Evolutionary conservation across 768 basidiomycete species (phyloP), one percentile per base, ranked within the genome.

Genomic region (Agrocybe pediades): DNA sequence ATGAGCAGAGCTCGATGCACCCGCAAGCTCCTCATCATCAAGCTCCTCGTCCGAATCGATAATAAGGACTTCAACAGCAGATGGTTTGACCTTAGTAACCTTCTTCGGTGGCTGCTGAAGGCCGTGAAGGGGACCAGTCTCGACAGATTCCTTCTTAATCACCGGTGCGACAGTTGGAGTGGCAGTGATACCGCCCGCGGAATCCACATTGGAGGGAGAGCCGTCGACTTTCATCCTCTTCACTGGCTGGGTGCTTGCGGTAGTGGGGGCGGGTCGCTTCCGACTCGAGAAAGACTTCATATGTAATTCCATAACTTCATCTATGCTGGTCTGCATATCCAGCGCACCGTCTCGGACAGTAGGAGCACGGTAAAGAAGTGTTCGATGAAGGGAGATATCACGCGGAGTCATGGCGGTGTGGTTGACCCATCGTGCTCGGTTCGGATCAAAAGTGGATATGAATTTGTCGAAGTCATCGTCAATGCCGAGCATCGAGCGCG

Each of bases 351-450:
- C 30, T 27, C 19, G n/a, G n/a, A 43, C 47, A 6, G 43, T 49
- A n/a, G 29, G 44, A n/a, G 44, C 49, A n/a, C 54, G 54, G 19
- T 56, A 56, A 13, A 56, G 29, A 2, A 56, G 24, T 6, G n/a
- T 56, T 8, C 43, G 49, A 29, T 42, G 20, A 7, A 26, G 7
- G 7, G 41, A 23, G 1, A 50, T 21, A 27, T 44, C 17, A 19
- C 49, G 41, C 7, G 49, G 25, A 8, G 49, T 51, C 30, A 27
- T 26, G 17, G n/a, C 17, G 16, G 15, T 43, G 4, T 56, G 54
- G 6, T 25, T 26, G 7, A 25, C 29, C 54, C 54, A 56, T 9
- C 21, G 9, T 20, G 21, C 24, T 9, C 30, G n/a, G 21, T 16
- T 19, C 11, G 44, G 41, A 25, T 56, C 54, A 46, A 45, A 56